Evolutionary conservation across 1,284 basidiomycete genomes (phyloP).

Genomic region (Rhodotorula sp.): DNA sequence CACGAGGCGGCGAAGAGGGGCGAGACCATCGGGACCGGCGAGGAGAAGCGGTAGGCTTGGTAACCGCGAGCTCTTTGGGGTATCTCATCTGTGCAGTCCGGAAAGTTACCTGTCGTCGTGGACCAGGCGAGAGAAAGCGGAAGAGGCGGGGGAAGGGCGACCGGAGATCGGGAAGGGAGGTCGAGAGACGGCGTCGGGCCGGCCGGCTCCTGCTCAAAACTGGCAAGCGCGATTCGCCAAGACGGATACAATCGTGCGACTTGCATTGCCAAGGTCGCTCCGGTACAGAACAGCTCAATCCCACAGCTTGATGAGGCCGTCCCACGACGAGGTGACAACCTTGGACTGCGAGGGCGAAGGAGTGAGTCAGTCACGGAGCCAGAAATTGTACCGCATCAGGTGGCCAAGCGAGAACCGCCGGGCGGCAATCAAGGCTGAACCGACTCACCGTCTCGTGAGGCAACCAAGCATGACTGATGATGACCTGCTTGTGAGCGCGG

Average conservation of each 20-base stretch:
- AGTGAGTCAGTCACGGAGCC: not conserved
- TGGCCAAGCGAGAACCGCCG: too few species aligned
- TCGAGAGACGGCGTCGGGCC: not conserved
- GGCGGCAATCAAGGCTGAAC: not conserved
- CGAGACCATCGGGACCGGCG: slow-evolving; percentile 1
- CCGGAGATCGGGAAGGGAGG: not conserved
- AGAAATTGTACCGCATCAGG: not conserved
- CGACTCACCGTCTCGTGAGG: slow-evolving; percentile 88
- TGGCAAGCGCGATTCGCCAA: too few species aligned
- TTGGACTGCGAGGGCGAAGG: slow-evolving; percentile 22
- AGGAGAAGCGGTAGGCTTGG: too few species aligned
- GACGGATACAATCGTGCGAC: not conserved
- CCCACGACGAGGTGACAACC: slow-evolving; percentile 37
- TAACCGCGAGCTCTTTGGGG: too few species aligned
- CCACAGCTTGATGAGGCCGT: slow-evolving; percentile 40
- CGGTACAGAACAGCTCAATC: too few species aligned
- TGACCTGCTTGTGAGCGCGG: slow-evolving; percentile 86
- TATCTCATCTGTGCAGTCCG: too few species aligned
- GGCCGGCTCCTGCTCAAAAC: too few species aligned
- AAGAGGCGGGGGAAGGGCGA: too few species aligned
- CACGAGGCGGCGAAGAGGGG: slow-evolving; percentile 1
- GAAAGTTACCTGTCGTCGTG: too few species aligned
- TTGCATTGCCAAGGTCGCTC: too few species aligned
- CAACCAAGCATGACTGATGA: slow-evolving; percentile 96
- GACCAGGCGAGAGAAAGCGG: too few species aligned